Evolutionary conservation across 2,329 filamentous ascomycete genomes (phyloP), one percentile per base, ranked within the genome.

Genomic region (Leptographium radiaticola): DNA sequence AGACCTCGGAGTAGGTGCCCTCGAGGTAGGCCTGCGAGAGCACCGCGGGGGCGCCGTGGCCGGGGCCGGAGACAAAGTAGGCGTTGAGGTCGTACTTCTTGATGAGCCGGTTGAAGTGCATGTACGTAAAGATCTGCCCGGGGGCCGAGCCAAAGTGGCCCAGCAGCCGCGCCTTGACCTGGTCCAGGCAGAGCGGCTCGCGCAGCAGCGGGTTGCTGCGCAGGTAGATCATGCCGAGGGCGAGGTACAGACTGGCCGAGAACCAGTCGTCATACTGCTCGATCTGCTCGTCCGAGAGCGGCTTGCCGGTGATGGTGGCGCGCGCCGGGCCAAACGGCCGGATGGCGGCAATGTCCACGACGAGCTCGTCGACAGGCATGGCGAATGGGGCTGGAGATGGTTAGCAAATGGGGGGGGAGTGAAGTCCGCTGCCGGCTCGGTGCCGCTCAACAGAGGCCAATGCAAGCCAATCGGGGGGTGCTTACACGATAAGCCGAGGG

Each of bases 81-180:
- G 79, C 75, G 62, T 90, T 76, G 50, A 89, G 70, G 59, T 87
- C 79, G 62, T 88, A 86, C 68, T 89, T 89, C 67, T 86, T 88
- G 73, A 89, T 88, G 56, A 89, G 71, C 38, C 85, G 82, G 68
- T 89, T 89, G 75, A 88, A 85, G 69, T 89, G 86, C 71, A 89
- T 86, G 67, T 83, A 89, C 38, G 84, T 86, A 68, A 90, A 89
- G 55, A 84, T 82, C 67, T 89, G 86, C 15, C 86, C 86, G n/a
- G 86, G 82, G 50, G 86, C 85, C 3, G 84, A 87, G 53, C 86
- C 86, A 75, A 87, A 90, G 65, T 90, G 86, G 42, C 86, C 86
- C 2, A 90, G 73, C 10, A 89, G 72, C 59, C 86, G 80, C 56
- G 77, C 74, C 70, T 90, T 90, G 70, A 89, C 73, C 63, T 89